Evolutionary conservation across 257 asterid species (phyloP).

Genomic region (Parsonsia alboflavescens): DNA sequence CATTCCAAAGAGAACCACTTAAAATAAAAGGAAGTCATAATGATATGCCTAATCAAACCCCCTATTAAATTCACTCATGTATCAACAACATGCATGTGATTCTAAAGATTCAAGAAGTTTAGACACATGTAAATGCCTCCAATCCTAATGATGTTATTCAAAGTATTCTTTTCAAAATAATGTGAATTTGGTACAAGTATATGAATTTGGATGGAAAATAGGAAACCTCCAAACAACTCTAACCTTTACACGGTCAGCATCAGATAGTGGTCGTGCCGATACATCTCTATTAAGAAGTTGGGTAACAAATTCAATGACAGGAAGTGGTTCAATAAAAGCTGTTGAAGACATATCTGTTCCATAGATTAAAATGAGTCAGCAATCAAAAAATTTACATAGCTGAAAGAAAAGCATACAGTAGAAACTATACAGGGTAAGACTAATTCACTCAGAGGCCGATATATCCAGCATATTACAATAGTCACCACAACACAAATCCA

Average conservation of each 20-base stretch:
- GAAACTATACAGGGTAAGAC: not conserved
- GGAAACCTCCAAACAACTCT: not conserved
- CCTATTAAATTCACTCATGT: too few relatives aligned
- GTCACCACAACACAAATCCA: not conserved
- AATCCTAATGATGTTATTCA: too few relatives aligned
- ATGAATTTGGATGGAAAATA: not conserved
- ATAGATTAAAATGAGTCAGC: not conserved
- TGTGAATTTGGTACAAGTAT: too few relatives aligned
- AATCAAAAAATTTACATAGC: not conserved
- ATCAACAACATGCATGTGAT: too few relatives aligned
- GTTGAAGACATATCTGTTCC: conserved; percentile 94
- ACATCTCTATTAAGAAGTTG: conserved; percentile 85
- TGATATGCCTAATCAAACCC: not conserved
- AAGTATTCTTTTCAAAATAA: too few relatives aligned
- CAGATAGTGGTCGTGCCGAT: conserved; percentile 68
- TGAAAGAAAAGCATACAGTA: not conserved
- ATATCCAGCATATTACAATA: not conserved
- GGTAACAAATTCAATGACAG: conserved; percentile 75
- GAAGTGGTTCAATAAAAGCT: conserved; percentile 93
- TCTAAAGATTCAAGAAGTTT: too few relatives aligned
- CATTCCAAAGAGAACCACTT: not conserved
- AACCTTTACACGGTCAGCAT: conserved; percentile 96
- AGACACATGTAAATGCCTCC: too few relatives aligned
- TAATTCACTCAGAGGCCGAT: not conserved
- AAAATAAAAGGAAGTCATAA: too few relatives aligned